Evolutionary conservation across 1,284 basidiomycete species (phyloP).

Genomic region (Vanrija humicola): DNA sequence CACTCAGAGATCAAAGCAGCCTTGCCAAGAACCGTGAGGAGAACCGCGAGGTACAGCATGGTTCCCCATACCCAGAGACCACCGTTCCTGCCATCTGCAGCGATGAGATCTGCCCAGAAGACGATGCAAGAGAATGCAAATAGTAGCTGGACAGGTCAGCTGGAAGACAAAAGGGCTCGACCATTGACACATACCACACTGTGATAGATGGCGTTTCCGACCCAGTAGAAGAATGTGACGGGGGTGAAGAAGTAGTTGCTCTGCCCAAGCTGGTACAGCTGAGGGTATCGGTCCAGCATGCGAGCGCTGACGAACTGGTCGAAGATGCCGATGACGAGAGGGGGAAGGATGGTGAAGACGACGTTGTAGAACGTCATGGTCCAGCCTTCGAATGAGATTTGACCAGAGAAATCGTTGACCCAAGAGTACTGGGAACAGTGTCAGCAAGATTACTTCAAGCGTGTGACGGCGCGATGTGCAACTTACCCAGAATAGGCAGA

Average conservation of each 20-base stretch:
- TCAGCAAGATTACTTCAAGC: background rate
- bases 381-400: constrained; percentile 98
- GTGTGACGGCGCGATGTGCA: no score
- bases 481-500: constrained; percentile 94
- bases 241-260: constrained; percentile 87
- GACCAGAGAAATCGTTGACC: constrained; percentile 97
- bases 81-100: constrained; percentile 71
- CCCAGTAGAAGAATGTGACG: constrained; percentile 92
- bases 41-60: constrained; percentile 83
- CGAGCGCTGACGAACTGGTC: constrained; percentile 97
- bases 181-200: constrained; percentile 63
- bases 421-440: constrained; percentile 72
- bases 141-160: constrained; percentile 58
- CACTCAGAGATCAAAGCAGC: constrained; percentile 96
- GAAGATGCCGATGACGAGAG: constrained; percentile 94
- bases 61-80: constrained; percentile 99
- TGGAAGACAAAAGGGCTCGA: background rate
- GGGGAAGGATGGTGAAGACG: constrained; percentile 89
- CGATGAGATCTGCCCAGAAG: constrained; percentile 87
- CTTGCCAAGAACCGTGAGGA: constrained; percentile 94
- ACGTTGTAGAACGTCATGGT: constrained; percentile 92
- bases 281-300: constrained; percentile 94
- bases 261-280: constrained; percentile 90
- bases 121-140: constrained; percentile 84
- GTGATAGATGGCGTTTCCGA: constrained; percentile 89